Evolutionary conservation across 768 basidiomycete species (phyloP), one percentile per base, ranked within the genome.

Genomic region (Suillus ampliporus): DNA sequence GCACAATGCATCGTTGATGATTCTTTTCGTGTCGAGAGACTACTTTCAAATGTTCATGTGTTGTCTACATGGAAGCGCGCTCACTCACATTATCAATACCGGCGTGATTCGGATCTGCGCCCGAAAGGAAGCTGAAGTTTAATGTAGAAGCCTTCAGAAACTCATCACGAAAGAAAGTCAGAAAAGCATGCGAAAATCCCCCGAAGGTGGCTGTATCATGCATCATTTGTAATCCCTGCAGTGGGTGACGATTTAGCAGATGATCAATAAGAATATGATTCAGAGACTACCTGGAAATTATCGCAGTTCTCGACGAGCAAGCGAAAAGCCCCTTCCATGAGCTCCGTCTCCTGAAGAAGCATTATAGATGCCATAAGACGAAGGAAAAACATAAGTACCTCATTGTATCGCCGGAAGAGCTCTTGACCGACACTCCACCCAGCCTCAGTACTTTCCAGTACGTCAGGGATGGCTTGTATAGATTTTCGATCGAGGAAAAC

Each of bases 271-370:
- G 0, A 10, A 63, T 14, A 37, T 47, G 35, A 38, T 53, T 48
- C 21, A 7, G 28, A 3, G 51, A 57, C 59, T 65, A 90, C 91
- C 84, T 92, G 92, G 15, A 89, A 79, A 57, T 83, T 83, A 70
- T 92, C 84, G 69, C 90, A 91, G 66, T 92, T 91, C 70, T 94
- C 92, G 5, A 90, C 80, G 60, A 90, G 84, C 17, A 82, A 76
- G 19, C 92, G 83, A 57, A 93, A 78, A 14, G 86, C 79, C 5
- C 83, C 86, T 47, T 93, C 91, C 84, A 91, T 87, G 53, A 92
- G 68, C 56, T 83, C 83, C n/a, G 75, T 76, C 48, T 86, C 83
- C 91, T 92, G 61, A 8, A 23, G 26, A 50, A 43, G 47, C n/a
- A 48, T 44, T 66, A 34, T 66, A 54, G 46, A 2, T 19, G 10